Evolutionary conservation across 1,284 basidiomycete species (phyloP).

Genomic region (Moniliophthora roreri): DNA sequence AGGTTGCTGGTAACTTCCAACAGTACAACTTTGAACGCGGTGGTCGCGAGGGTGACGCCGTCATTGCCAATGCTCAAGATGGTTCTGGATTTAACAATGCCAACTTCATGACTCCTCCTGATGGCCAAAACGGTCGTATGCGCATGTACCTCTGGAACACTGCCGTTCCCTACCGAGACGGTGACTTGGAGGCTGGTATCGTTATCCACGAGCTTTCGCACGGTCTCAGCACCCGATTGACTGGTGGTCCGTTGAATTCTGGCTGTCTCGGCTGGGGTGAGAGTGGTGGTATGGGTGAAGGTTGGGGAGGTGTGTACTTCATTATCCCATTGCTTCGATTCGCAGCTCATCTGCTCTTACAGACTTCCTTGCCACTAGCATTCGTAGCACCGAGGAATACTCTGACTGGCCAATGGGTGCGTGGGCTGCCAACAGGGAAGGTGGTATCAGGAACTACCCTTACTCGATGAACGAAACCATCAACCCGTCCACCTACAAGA

Average conservation of each 20-base stretch:
- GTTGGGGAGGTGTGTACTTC: conserved; percentile 68
- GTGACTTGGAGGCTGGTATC: conserved; percentile 93
- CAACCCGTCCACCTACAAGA: conserved; percentile 95
- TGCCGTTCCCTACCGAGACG: conserved; percentile 86
- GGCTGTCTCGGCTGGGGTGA: conserved; percentile 96
- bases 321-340: neutral
- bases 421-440: conserved; percentile 83
- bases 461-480: conserved; percentile 78
- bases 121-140: conserved; percentile 81
- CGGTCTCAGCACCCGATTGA: conserved; percentile 90
- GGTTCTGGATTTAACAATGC: conserved; percentile 91
- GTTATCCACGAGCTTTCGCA: conserved; percentile 91
- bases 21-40: conserved; percentile 93
- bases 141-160: conserved; percentile 98
- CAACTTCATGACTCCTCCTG: conserved; percentile 82
- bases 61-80: conserved; percentile 94
- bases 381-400: conserved; percentile 75
- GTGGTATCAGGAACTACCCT: conserved; percentile 86
- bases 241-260: conserved; percentile 91
- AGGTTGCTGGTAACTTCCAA: conserved; percentile 95
- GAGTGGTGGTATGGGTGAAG: conserved; percentile 95
- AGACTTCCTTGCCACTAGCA: conserved; percentile 85
- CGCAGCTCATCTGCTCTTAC: conserved; percentile 14
- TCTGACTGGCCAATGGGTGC: conserved; percentile 88
- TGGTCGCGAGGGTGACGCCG: conserved; percentile 84